Evolutionary conservation across 202 grass and related monocot species (phyloP).

Genomic region (Carex sylvatica): DNA sequence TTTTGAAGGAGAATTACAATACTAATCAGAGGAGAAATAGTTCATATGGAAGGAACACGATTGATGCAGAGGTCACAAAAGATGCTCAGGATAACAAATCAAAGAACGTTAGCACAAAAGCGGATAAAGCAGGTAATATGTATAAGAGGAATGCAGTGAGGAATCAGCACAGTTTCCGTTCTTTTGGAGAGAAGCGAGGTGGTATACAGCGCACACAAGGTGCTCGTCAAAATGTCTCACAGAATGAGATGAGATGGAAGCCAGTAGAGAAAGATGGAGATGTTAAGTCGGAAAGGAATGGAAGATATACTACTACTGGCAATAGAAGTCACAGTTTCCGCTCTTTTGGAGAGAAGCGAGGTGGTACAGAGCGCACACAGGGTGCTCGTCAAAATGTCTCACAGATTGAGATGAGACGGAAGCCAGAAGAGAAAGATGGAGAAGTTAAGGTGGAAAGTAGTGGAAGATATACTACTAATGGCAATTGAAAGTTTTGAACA

Average conservation of each 20-base stretch:
- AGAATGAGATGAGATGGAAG: background rate
- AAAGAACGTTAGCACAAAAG: background rate
- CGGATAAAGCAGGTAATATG: background rate
- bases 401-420: background rate
- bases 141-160: background rate
- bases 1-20: background rate
- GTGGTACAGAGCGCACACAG: background rate
- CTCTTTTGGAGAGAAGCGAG: background rate
- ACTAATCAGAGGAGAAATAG: background rate
- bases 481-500: slow-evolving; percentile 18
- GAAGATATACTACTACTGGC: background rate
- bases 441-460: background rate
- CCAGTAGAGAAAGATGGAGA: slow-evolving; percentile 1
- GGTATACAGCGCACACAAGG: background rate
- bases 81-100: background rate
- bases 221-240: background rate
- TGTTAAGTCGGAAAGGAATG: background rate
- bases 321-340: background rate
- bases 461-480: background rate
- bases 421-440: background rate
- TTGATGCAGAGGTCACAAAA: background rate
- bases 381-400: background rate
- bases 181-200: background rate
- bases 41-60: background rate
- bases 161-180: background rate